Conservation (phyloP, 2,329 filamentous ascomycete genomes). For the Emergomyces africanus region DNA sequence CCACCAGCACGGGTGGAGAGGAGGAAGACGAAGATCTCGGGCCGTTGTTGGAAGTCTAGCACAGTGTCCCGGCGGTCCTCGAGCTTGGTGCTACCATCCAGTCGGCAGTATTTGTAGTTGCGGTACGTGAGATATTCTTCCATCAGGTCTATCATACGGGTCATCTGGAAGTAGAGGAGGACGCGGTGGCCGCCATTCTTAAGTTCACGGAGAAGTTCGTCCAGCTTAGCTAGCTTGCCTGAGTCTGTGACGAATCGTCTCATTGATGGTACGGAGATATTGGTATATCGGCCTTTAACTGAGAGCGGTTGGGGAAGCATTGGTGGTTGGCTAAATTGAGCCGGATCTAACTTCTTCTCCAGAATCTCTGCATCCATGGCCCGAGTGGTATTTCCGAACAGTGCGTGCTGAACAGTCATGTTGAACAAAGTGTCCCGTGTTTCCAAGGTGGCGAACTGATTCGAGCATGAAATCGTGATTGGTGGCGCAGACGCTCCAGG, state of each 20-base stretch:
- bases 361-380: slow-evolving; percentile 61
- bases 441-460: slow-evolving; percentile 52
- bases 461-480: slow-evolving; percentile 65
- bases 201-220: slow-evolving; percentile 73
- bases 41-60: slow-evolving; percentile 85
- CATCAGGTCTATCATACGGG: slow-evolving; percentile 98
- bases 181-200: slow-evolving; percentile 91
- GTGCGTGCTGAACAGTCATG: slow-evolving; percentile 53
- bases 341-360: slow-evolving; percentile 54
- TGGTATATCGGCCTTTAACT: slow-evolving; percentile 72
- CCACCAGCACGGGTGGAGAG: slow-evolving; percentile 93
- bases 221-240: slow-evolving; percentile 85
- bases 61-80: slow-evolving; percentile 96
- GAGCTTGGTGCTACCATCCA: slow-evolving; percentile 93
- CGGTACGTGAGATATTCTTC: slow-evolving; percentile 98
- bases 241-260: slow-evolving; percentile 94
- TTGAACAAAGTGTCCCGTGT: slow-evolving; percentile 66
- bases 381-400: slow-evolving; percentile 52
- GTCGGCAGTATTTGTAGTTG: slow-evolving; percentile 95
- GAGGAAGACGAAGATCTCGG: slow-evolving; percentile 94
- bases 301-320: slow-evolving; percentile 69
- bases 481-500: slow-evolving; percentile 76
- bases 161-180: slow-evolving; percentile 99
- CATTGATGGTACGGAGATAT: slow-evolving; percentile 92
- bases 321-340: slow-evolving; percentile 45